phyloP scores from a whole-genome alignment of 257 asterid genomes.

The Leonotis leonurus region DNA sequence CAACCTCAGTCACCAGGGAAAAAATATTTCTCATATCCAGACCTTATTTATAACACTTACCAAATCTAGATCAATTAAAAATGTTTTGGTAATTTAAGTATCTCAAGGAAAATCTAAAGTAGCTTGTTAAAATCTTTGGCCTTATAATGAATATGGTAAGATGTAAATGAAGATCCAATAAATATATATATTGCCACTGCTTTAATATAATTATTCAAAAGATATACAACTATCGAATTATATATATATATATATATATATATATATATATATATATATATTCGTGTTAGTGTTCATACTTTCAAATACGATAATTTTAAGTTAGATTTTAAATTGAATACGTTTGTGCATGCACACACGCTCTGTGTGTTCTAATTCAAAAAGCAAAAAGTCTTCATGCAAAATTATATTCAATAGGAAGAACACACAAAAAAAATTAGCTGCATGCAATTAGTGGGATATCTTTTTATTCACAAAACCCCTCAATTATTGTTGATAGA shows the following conservation, averaged over 20 bases:
- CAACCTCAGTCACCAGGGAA: too few species aligned
- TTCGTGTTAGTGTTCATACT: slow-evolving; percentile 9
- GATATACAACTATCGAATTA: background rate
- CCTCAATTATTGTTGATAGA: slow-evolving; percentile 12
- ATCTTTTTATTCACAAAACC: background rate
- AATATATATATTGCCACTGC: background rate
- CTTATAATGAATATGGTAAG: too few species aligned
- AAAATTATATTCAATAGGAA: slow-evolving; percentile 6
- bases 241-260: background rate
- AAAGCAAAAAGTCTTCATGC: slow-evolving; percentile 16
- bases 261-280: background rate
- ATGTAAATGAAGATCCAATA: background rate
- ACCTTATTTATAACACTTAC: too few species aligned
- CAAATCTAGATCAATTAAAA: too few species aligned
- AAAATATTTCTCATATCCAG: too few species aligned
- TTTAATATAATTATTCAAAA: background rate
- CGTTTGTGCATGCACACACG: background rate
- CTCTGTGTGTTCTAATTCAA: background rate
- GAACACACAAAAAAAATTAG: background rate
- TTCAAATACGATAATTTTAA: background rate
- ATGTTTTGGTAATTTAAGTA: too few species aligned
- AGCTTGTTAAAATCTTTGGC: background rate
- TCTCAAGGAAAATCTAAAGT: background rate
- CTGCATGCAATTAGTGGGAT: slow-evolving; percentile 13
- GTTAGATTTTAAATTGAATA: background rate